These are phyloP conservation scores for Graphilbum sp. DNA, from an alignment of 2,329 filamentous ascomycete genomes.

Conservation along the genomic window DNA sequence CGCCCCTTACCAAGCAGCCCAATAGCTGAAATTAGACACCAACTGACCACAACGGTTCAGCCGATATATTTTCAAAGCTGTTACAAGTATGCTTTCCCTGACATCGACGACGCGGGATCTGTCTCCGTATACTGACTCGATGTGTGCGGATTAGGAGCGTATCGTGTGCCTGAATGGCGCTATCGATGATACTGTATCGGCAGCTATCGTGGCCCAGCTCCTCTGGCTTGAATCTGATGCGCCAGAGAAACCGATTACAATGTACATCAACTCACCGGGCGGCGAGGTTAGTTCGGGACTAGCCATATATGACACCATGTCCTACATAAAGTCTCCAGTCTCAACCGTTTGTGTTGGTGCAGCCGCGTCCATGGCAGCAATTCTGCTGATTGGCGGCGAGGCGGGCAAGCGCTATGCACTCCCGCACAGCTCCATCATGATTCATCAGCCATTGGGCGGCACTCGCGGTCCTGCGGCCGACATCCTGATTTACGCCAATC, in stretches of 20 bases:
- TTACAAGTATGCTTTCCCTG: slow-evolving; percentile 57
- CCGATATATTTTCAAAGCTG: slow-evolving; percentile 70
- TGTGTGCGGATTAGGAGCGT: slow-evolving; percentile 67
- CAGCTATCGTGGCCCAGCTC: slow-evolving; percentile 88
- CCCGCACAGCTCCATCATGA: slow-evolving; percentile 91
- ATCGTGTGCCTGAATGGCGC: slow-evolving; percentile 88
- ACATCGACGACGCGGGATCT: too few relatives aligned
- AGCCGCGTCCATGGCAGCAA: slow-evolving; percentile 85
- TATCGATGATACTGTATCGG: slow-evolving; percentile 79
- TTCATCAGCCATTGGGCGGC: slow-evolving; percentile 81
- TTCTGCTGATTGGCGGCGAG: slow-evolving; percentile 74
- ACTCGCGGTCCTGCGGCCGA: slow-evolving; percentile 54
- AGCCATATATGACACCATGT: slow-evolving; percentile 98
- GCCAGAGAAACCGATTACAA: slow-evolving; percentile 83
- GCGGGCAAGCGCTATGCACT: slow-evolving; percentile 74
- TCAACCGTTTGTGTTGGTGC: slow-evolving; percentile 91
- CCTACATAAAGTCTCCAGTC: slow-evolving; percentile 84
- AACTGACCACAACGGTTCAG: slow-evolving; percentile 20
- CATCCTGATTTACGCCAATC: slow-evolving; percentile 92
- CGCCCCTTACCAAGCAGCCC: slow-evolving; percentile 9
- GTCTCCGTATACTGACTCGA: too few relatives aligned
- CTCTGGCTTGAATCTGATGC: slow-evolving; percentile 97
- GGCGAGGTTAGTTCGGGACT: slow-evolving; percentile 76
- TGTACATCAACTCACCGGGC: slow-evolving; percentile 96
- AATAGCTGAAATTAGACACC: neutral